Evolutionary conservation across 1,284 basidiomycete species (phyloP), one percentile per base, ranked within the genome.

Genomic region (Coniferiporia weirii): DNA sequence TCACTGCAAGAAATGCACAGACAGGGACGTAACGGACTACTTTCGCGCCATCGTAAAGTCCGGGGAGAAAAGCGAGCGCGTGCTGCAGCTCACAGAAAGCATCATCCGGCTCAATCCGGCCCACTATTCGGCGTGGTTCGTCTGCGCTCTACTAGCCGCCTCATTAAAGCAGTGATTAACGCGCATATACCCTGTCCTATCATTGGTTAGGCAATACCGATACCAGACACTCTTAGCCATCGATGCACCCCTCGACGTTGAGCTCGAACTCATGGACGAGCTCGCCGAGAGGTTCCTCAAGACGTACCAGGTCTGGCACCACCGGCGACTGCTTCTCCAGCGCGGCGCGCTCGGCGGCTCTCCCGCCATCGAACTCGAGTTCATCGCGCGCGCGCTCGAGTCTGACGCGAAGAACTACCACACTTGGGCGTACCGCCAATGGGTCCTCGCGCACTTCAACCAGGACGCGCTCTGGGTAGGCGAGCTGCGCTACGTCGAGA

Each of bases 291-390:
- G 81, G 63, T 87, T 86, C 71, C 81, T 96, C 68, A 98, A 98
- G 76, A 92, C 87, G 12, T 98, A 98, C 72, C 95, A 98, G 77
- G 94, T 97, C 49, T 98, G 95, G 95, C 95, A 98, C 73, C 94
- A 98, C 70, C 91, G 95, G 20, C 87, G 93, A 1, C 82, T 93
- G 22, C 80, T 98, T 48, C 69, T 82, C 43, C 56, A 52, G 27
- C 60, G 51, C 4, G 60, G 56, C n/a, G 60, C 52, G 15, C 46
- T 58, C 6, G 40, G 45, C 20, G 54, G 54, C 35, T 46, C 49
- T 12, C 59, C 59, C 13, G 55, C 59, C 32, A 44, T 55, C n/a
- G 95, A 98, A 72, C 84, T 98, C 60, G 77, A 72, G 20, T 96
- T 96, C 72, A 87, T 94, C 67, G 80, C 84, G 56, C 72, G 75